Conservation (phyloP, 2,329 filamentous ascomycete species). For the Aspergillus piperis region DNA sequence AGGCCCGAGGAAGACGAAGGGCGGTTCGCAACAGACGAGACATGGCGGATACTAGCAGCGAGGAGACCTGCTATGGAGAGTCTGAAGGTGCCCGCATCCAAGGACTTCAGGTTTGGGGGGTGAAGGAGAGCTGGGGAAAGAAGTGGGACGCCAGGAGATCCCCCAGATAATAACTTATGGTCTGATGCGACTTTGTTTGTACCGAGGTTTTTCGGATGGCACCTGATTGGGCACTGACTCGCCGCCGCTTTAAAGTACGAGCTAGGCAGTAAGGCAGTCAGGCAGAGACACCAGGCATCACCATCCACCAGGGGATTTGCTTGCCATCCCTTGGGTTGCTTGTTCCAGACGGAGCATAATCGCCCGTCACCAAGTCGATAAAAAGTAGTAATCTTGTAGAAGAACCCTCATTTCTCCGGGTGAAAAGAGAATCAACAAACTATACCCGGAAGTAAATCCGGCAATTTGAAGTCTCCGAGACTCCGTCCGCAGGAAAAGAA, state of each 20-base stretch:
- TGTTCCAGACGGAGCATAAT: not conserved
- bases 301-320: not conserved
- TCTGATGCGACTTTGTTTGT: too few relatives aligned
- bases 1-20: conserved; percentile 11
- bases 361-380: not conserved
- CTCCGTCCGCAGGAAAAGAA: not conserved
- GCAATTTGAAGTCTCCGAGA: not conserved
- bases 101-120: not conserved
- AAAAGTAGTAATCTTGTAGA: too few relatives aligned
- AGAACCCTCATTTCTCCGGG: too few relatives aligned
- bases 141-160: too few relatives aligned
- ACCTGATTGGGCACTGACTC: not conserved
- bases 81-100: not conserved
- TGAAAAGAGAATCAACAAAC: too few relatives aligned
- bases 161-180: too few relatives aligned
- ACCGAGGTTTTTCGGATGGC: too few relatives aligned
- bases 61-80: not conserved
- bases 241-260: not conserved
- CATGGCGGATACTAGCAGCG: conserved; percentile 12
- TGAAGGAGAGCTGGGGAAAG: too few relatives aligned
- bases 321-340: not conserved
- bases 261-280: not conserved
- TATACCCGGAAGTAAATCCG: not conserved
- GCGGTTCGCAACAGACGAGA: conserved; percentile 12
- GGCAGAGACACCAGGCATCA: not conserved